Base-by-base conservation (phyloP, 805 yeast genomes). In the Komagataella mondaviorum region DNA sequence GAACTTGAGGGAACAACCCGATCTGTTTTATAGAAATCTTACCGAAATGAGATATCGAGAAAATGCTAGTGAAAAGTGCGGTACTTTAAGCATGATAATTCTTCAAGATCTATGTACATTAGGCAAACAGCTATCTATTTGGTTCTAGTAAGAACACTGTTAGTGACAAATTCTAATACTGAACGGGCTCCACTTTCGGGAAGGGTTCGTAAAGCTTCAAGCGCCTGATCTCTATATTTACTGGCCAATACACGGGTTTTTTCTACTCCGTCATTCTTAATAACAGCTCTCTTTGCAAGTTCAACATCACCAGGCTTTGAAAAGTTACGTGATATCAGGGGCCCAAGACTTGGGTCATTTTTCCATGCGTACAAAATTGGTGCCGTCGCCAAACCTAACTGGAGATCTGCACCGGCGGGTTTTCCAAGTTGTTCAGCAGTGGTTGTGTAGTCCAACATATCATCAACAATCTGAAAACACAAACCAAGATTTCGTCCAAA, bases 321-420 rank as follows among this genome's bases (percentile, higher is more conserved):
- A 66, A 93, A 93, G 65, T 91, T 88, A 54, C 98, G 78, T 22
- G 80, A 80, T 58, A 93, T 89, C 60, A 91, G 67, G 44, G 79
- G 81, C 2, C 97, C 98, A 48, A 93, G 72, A 53, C 83, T 85
- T 0, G 96, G 95, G 59, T 79, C 81, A 60, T 84, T 79, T 60
- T 78, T 81, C 99, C 99, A 93, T 1, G 99, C 98, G 67, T 76
- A 93, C 51, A 93, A 70, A 2, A 91, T 89, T 1, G 99, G 99
- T 0, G 97, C 98, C 0, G 99, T 93, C 1, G 98, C 98, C 58
- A 93, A 75, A 0, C 99, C 99, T 47, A 93, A 72, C 64, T 90
- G 81, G 58, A 93, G 74, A 68, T 93, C 99, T 3, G 96, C 97
- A 59, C 93, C 96, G 6, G 96, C 83, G 2, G 99, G 98, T 66